Conservation (phyloP, 441 rosid genomes). For the Corymbia citriodora region DNA sequence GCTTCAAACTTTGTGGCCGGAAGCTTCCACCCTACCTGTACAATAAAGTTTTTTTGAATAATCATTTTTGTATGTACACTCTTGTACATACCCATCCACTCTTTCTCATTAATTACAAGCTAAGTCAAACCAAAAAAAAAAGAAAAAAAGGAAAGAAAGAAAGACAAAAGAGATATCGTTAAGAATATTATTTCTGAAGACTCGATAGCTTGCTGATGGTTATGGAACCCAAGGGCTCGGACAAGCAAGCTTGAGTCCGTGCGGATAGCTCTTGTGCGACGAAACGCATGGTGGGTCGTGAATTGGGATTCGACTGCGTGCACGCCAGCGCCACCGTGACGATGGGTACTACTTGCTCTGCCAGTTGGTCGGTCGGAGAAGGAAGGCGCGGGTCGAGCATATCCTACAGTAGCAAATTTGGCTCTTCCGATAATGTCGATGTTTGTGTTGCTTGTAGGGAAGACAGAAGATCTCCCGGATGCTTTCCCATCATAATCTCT, state of each 20-base stretch:
- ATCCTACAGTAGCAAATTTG: constrained; percentile 26
- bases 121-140: not conserved
- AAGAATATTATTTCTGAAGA: constrained; percentile 8
- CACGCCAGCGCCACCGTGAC: constrained; percentile 39
- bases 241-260: constrained; percentile 16
- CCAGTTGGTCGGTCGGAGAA: constrained; percentile 29
- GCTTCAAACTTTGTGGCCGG: not conserved
- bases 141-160: accelerated
- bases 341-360: constrained; percentile 34
- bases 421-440: not conserved
- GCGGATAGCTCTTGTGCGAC: constrained; percentile 53
- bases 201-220: constrained; percentile 5
- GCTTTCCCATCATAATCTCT: constrained; percentile 63
- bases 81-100: not conserved
- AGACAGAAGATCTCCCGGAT: constrained; percentile 49
- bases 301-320: constrained; percentile 22
- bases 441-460: constrained; percentile 12
- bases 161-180: not conserved
- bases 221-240: constrained; percentile 19
- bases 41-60: not conserved
- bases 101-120: not conserved
- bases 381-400: constrained; percentile 44
- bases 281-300: constrained; percentile 43
- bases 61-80: not conserved
- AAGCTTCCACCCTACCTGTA: not conserved